Conservation (phyloP, 2,329 filamentous ascomycete genomes). For the Keithomyces neogunnii region DNA sequence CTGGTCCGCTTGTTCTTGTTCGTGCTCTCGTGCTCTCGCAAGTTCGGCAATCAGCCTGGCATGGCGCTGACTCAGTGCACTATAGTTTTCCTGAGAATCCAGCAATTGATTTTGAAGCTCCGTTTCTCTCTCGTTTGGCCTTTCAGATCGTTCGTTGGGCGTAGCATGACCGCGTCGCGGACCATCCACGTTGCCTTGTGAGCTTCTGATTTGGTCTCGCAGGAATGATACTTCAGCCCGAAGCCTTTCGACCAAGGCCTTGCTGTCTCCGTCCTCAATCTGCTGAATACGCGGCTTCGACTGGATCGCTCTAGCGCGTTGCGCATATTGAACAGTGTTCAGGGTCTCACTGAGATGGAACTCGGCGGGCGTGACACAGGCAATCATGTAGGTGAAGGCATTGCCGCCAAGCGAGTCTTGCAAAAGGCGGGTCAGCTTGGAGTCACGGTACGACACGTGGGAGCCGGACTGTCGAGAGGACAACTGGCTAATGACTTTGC, state of each 20-base stretch:
- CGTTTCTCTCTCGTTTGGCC: constrained; percentile 73
- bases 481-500: constrained; percentile 96
- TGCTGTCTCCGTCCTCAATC: constrained; percentile 86
- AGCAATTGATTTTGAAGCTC: constrained; percentile 91
- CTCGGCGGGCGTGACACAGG: constrained; percentile 91
- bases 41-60: constrained; percentile 94
- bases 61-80: constrained; percentile 80
- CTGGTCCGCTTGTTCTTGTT: constrained; percentile 48
- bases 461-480: constrained; percentile 81
- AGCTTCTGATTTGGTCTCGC: constrained; percentile 83
- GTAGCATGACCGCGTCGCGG: constrained; percentile 43
- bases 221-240: constrained; percentile 91
- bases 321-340: constrained; percentile 96
- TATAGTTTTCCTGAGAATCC: constrained; percentile 92
- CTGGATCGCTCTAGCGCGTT: constrained; percentile 91
- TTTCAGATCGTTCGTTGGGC: constrained; percentile 64
- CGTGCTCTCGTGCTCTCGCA: constrained; percentile 71
- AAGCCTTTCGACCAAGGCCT: constrained; percentile 84
- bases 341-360: constrained; percentile 97
- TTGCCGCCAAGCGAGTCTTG: constrained; percentile 96
- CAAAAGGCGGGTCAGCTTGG: constrained; percentile 86
- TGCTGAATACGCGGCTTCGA: constrained; percentile 96
- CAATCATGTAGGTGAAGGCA: constrained; percentile 99
- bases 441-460: constrained; percentile 96
- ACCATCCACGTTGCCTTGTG: constrained; percentile 53